Evolutionary conservation across 768 basidiomycete genomes (phyloP), one percentile per base, ranked within the genome.

Genomic region (Cystobasidium onofrii): DNA sequence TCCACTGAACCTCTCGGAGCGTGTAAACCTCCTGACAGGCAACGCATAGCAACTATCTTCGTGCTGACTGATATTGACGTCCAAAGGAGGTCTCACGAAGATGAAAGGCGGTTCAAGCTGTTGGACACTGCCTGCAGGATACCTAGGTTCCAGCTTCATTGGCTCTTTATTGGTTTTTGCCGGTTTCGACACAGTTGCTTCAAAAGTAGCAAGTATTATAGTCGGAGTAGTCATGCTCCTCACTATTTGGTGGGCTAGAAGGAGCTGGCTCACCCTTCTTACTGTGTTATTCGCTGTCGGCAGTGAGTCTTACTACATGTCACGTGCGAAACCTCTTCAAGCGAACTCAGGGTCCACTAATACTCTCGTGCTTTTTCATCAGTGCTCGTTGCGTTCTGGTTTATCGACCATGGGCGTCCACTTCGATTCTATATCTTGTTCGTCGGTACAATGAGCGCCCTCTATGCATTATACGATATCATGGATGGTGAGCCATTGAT

Each of bases 101-200:
- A 70, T 70, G 67, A 70, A 70, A 55, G 67, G 67, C 15, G 67
- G 67, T n/a, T 25, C 52, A 52, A 13, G 50, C 15, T 70, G 67
- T 34, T 70, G 44, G 50, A 70, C 50, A 7, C 52, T 70, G 3
- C 67, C 67, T 9, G 54, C 54, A 4, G 67, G 67, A 25, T 79
- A 79, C 55, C 62, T 78, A 1, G 90, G 91, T 36, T 89, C 78
- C 3, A 88, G 88, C 2, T 84, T 95, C 78, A 91, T 95, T 65
- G 93, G 93, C 29, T 92, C 91, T 1, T 85, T 86, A 54, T 83
- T 96, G 46, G 93, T 96, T 73, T 86, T 91, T 15, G 91, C 90
- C 75, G 92, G 91, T 15, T 92, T 92, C 80, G 86, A 92, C 81
- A 91, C 90, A 57, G 88, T 90, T 76, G 92, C 92, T 1, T 89